phyloP scores from a whole-genome alignment of 192 early-diverging fungal genomes.

The Umbelopsis sp. region DNA sequence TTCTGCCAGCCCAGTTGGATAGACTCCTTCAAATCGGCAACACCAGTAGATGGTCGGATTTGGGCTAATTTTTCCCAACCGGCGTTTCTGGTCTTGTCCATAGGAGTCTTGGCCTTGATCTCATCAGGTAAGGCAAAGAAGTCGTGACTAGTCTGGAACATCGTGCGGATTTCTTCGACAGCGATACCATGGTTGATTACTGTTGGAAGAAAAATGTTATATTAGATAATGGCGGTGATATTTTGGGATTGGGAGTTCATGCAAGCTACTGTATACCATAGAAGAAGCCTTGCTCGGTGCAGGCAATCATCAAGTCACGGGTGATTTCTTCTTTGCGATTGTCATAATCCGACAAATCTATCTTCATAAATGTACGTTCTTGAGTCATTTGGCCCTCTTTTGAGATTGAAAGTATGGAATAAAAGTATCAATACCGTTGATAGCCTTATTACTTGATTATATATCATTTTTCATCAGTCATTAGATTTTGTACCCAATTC shows the following conservation, averaged over 20 bases:
- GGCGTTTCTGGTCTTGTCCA: conserved; percentile 31
- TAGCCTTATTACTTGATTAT: too few species aligned
- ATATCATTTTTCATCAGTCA: too few species aligned
- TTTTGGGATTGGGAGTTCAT: background rate
- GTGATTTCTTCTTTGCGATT: conserved; percentile 26
- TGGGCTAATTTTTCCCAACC: conserved; percentile 32
- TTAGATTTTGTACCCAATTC: background rate
- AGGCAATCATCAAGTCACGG: conserved; percentile 27
- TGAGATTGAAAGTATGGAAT: too few species aligned
- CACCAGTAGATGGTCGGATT: conserved; percentile 18
- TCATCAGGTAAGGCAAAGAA: conserved; percentile 34
- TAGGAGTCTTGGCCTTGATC: conserved; percentile 26
- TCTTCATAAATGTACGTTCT: conserved; percentile 22
- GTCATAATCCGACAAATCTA: conserved; percentile 32
- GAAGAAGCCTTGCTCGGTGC: conserved; percentile 31
- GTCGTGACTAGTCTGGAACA: conserved; percentile 22
- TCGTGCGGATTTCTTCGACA: conserved; percentile 6
- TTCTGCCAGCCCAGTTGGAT: conserved; percentile 31
- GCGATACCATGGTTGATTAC: conserved; percentile 31
- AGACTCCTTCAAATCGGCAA: conserved; percentile 28
- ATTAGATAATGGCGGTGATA: background rate
- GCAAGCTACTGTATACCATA: conserved; percentile 24
- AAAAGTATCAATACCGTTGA: too few species aligned
- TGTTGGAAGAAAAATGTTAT: background rate
- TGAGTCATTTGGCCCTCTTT: background rate